Percentiles rank a stretch among this genome's conserved stretches.
Conservation (phyloP, 805 yeast species). For the Ogataea allantospora region DNA sequence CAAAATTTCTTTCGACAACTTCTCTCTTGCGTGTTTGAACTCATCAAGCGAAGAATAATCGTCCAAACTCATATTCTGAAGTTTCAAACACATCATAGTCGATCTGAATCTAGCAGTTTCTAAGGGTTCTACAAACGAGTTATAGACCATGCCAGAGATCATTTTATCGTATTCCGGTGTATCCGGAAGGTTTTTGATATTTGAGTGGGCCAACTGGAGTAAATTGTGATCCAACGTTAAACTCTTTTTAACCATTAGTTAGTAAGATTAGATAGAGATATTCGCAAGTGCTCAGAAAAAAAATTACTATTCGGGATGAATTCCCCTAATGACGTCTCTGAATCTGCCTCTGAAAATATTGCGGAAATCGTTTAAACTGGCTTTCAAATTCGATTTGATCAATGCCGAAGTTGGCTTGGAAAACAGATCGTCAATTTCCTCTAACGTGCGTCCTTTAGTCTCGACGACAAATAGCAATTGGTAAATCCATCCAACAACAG, state of each 20-base stretch:
- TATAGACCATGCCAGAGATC: slow-evolving; percentile 49
- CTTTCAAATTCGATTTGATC: slow-evolving; percentile 34
- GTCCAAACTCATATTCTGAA: slow-evolving; percentile 15
- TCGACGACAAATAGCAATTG: slow-evolving; percentile 64
- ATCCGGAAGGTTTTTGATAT: slow-evolving; percentile 18
- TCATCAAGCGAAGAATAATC: slow-evolving; percentile 12
- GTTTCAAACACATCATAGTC: slow-evolving; percentile 32
- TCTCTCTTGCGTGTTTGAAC: slow-evolving; percentile 38
- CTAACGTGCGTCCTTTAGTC: slow-evolving; percentile 68
- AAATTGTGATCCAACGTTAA: neutral
- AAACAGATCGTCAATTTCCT: slow-evolving; percentile 67
- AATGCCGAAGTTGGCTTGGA: slow-evolving; percentile 43
- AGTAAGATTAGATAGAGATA: neutral
- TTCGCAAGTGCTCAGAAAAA: neutral
- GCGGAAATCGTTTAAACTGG: slow-evolving; percentile 18
- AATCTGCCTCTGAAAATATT: slow-evolving; percentile 21
- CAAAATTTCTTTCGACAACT: slow-evolving; percentile 40
- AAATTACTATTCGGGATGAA: neutral
- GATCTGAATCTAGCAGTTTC: slow-evolving; percentile 36
- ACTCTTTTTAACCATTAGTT: neutral
- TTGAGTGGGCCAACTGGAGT: neutral
- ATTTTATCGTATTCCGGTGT: slow-evolving; percentile 49
- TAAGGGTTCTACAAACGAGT: slow-evolving; percentile 31
- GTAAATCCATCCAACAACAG: slow-evolving; percentile 53
- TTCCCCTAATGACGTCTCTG: slow-evolving; percentile 8